These are phyloP conservation scores for Pseudogymnoascus sp. DNA, from an alignment of 2,329 filamentous ascomycete species.

Conservation along the genomic window DNA sequence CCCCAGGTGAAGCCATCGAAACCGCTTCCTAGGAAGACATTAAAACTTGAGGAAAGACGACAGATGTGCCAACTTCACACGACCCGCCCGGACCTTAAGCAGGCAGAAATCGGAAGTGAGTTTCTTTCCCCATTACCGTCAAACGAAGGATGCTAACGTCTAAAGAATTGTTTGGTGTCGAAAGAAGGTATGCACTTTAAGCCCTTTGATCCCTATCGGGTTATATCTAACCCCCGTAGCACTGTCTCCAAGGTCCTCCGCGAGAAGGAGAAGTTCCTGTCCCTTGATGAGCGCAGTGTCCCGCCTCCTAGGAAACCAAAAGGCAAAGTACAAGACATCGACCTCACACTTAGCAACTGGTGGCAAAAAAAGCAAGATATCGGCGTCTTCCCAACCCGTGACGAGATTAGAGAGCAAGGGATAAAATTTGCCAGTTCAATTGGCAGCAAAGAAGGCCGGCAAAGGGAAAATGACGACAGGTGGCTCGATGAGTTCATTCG, in stretches of 20 bases:
- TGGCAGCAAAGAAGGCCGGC: constrained; percentile 61
- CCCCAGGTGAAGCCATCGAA: constrained; percentile 44
- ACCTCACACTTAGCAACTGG: constrained; percentile 83
- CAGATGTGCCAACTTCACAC: constrained; percentile 92
- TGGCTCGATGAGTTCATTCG: constrained; percentile 97
- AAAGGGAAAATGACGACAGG: constrained; percentile 62
- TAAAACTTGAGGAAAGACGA: constrained; percentile 84
- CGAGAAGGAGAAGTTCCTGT: constrained; percentile 90
- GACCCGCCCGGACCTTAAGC: constrained; percentile 82
- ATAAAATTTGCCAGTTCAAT: constrained; percentile 70
- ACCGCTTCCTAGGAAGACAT: constrained; percentile 66
- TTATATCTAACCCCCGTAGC: constrained; percentile 42
- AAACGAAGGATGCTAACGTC: constrained; percentile 28
- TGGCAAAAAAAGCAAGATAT: constrained; percentile 70
- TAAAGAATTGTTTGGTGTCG: constrained; percentile 81
- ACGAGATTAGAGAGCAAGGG: constrained; percentile 79
- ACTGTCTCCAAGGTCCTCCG: constrained; percentile 97
- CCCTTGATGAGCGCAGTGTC: constrained; percentile 67
- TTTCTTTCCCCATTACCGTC: constrained; percentile 14
- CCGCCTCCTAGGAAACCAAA: constrained; percentile 78
- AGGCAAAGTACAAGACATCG: constrained; percentile 83
- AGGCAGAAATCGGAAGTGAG: constrained; percentile 88
- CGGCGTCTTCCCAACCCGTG: constrained; percentile 66
- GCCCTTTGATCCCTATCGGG: background rate
- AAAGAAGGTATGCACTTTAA: constrained; percentile 67